These are phyloP conservation scores for Nothopassalora personata DNA, from an alignment of 2,329 filamentous ascomycete species.

Conservation along the genomic window DNA sequence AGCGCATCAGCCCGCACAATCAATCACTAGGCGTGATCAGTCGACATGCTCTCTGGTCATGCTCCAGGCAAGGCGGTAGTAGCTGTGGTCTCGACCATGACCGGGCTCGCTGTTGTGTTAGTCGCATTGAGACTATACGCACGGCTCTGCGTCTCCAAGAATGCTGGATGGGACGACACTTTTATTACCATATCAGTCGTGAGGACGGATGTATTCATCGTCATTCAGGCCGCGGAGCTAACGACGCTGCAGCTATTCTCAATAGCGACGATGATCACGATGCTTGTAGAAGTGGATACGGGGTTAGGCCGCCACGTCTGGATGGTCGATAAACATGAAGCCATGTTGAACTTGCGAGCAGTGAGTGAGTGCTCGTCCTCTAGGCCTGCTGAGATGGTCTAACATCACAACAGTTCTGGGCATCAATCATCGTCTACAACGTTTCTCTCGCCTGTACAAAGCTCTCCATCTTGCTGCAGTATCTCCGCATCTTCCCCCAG, in stretches of 20 bases:
- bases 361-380: not conserved
- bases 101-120: not conserved
- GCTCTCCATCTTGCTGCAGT: conserved; percentile 44
- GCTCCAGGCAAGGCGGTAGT: not conserved
- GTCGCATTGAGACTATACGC: not conserved
- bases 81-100: not conserved
- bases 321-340: not conserved
- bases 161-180: not conserved
- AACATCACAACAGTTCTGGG: not conserved
- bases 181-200: not conserved
- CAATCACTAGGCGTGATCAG: no score
- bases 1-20: no score
- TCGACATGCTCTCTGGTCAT: not conserved
- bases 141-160: not conserved
- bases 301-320: not conserved
- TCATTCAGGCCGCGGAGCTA: not conserved
- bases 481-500: conserved; percentile 43
- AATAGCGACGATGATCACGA: not conserved
- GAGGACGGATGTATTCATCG: not conserved
- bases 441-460: conserved; percentile 37
- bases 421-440: conserved; percentile 33
- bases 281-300: not conserved
- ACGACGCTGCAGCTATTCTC: not conserved
- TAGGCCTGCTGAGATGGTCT: not conserved
- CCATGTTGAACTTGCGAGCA: not conserved